phyloP scores from a whole-genome alignment of 1,284 basidiomycete species.

The Leccinum subspadiceum region DNA sequence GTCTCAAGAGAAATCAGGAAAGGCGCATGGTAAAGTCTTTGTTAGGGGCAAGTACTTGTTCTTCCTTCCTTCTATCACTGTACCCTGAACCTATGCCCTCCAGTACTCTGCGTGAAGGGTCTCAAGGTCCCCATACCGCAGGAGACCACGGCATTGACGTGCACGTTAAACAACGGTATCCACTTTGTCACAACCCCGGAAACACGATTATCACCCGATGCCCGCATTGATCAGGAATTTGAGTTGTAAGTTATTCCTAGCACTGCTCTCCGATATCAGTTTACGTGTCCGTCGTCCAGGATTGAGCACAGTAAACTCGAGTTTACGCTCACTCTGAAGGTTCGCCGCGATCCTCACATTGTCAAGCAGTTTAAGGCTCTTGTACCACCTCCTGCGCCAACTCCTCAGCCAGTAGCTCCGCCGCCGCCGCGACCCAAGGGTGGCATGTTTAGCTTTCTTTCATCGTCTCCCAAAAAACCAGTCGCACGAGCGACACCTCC shows the following conservation, averaged over 20 bases:
- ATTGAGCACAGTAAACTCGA: slow-evolving; percentile 88
- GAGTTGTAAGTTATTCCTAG: slow-evolving; percentile 66
- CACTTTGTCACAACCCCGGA: slow-evolving; percentile 95
- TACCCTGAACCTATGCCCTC: slow-evolving; percentile 4
- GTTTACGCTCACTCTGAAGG: slow-evolving; percentile 83
- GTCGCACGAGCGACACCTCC: slow-evolving; percentile 40
- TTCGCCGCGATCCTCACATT: slow-evolving; percentile 82
- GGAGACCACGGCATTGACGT: slow-evolving; percentile 75
- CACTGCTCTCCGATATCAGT: not conserved
- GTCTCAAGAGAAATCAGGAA: slow-evolving; percentile 72
- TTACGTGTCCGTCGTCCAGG: slow-evolving; percentile 37
- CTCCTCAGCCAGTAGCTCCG: slow-evolving; percentile 42
- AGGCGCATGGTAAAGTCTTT: slow-evolving; percentile 89
- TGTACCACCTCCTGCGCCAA: slow-evolving; percentile 44
- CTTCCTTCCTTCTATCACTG: not conserved
- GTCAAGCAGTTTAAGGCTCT: slow-evolving; percentile 69
- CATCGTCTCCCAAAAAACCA: slow-evolving; percentile 71
- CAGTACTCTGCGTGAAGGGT: slow-evolving; percentile 78
- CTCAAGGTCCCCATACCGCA: slow-evolving; percentile 75
- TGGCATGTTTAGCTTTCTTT: slow-evolving; percentile 77
- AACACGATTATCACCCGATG: slow-evolving; percentile 58
- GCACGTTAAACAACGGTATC: slow-evolving; percentile 94
- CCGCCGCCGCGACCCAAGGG: slow-evolving; percentile 42
- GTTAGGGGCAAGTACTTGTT: slow-evolving; percentile 66
- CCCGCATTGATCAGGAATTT: slow-evolving; percentile 88